These are phyloP conservation scores for Ophiocordyceps unilateralis DNA, from an alignment of 2,329 filamentous ascomycete genomes.

Conservation along the genomic window DNA sequence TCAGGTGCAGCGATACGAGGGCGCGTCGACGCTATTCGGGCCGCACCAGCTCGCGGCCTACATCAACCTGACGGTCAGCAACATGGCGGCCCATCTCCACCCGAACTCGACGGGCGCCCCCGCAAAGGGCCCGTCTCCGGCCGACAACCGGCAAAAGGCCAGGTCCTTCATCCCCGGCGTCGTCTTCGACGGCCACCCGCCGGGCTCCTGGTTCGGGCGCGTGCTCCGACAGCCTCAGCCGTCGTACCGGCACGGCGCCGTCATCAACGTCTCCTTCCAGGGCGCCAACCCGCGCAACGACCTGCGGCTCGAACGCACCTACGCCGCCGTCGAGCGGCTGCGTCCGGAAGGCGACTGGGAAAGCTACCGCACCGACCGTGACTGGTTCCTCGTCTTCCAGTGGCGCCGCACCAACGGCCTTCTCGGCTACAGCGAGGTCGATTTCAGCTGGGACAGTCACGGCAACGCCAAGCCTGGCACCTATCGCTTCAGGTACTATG, in stretches of 20 bases:
- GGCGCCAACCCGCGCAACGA: slow-evolving; percentile 86
- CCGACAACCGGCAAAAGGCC: slow-evolving; percentile 60
- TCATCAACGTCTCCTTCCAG: slow-evolving; percentile 53
- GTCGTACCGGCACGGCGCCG: slow-evolving; percentile 41
- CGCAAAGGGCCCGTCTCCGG: slow-evolving; percentile 30
- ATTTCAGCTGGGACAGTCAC: slow-evolving; percentile 53
- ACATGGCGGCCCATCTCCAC: slow-evolving; percentile 20
- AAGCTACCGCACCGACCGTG: slow-evolving; percentile 51
- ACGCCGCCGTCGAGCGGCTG: slow-evolving; percentile 54
- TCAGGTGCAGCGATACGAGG: slow-evolving; percentile 75
- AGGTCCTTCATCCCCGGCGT: slow-evolving; percentile 72
- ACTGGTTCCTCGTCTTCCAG: slow-evolving; percentile 72
- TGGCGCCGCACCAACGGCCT: slow-evolving; percentile 60
- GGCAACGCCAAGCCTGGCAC: slow-evolving; percentile 38
- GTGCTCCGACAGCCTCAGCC: slow-evolving; percentile 36
- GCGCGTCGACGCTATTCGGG: slow-evolving; percentile 81
- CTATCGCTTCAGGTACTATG: slow-evolving; percentile 71
- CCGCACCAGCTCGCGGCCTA: slow-evolving; percentile 69
- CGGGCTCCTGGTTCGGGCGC: slow-evolving; percentile 53
- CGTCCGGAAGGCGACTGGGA: slow-evolving; percentile 35
- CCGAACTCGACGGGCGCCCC: slow-evolving; percentile 20
- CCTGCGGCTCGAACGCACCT: slow-evolving; percentile 61
- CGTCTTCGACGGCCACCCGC: slow-evolving; percentile 49
- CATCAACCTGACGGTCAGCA: slow-evolving; percentile 66
- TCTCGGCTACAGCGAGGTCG: slow-evolving; percentile 61